Base-by-base conservation (phyloP, 495 filamentous ascomycete genomes). In the Penicillium odoratum region DNA sequence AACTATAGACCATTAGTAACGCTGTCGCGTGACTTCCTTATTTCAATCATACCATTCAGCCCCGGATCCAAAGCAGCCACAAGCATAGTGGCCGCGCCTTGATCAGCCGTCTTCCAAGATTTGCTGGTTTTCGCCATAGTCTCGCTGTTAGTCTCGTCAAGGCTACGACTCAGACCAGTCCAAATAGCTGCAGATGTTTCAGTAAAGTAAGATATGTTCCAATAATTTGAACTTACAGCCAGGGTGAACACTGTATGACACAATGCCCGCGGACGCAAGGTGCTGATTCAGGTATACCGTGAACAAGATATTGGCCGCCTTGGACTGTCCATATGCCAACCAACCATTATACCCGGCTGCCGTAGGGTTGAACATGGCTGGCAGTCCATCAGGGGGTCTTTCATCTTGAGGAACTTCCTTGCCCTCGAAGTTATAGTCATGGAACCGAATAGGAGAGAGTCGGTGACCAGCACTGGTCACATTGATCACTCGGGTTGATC, bases 301-400 rank as follows among this genome's bases (percentile, higher is more conserved):
- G 49, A 85, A 84, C 42, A 86, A 56, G n/a, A 86, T 74, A 55
- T 85, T 87, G 28, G 83, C 85, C 33, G 83, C 79, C 68, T 87
- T 87, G 51, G 80, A 82, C 53, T 89, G 80, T 4, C 74, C 79
- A 67, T 92, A 93, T 18, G 81, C 77, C 26, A 65, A 34, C 65
- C 69, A 78, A 6, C 69, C 59, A 48, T 55, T 63, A 45, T 67
- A 66, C 18, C 63, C 63, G 36, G 54, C 63, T 38, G 61, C n/a
- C 5, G 48, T 47, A 4, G 56, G 31, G 45, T 48, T 60, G 26
- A 63, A 66, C 51, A 58, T 60, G 2, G 61, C 49, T 47, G 60
- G 52, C 15, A 66, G 36, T 6, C 45, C 47, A 25, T 52, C 47
- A 0, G 61, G 57, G 5, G 64, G 60, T 48, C 56, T 57, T 30